Evolutionary conservation across 805 yeast genomes (phyloP).

Genomic region (Metschnikowia chrysomelidarum): DNA sequence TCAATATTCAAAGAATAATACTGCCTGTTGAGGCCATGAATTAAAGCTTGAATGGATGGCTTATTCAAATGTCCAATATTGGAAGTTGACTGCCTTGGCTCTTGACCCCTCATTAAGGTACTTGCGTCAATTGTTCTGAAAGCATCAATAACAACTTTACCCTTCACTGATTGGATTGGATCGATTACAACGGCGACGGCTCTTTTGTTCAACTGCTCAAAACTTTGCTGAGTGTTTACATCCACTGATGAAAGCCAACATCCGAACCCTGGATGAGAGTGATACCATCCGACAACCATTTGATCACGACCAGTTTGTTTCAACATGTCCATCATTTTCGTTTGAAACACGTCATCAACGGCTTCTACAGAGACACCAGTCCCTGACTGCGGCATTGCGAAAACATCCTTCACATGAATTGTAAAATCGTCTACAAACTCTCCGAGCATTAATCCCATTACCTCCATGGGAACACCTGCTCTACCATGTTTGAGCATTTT

Average conservation of each 20-base stretch:
- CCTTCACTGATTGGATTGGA: conserved; percentile 98
- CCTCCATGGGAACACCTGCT: conserved; percentile 78
- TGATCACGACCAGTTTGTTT: conserved; percentile 99
- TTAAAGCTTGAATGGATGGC: conserved; percentile 94
- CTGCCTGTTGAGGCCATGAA: conserved; percentile 95
- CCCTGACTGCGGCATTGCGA: conserved; percentile 99
- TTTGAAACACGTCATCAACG: conserved; percentile 97
- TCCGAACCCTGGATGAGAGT: conserved; percentile 99
- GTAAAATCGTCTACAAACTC: conserved; percentile 97
- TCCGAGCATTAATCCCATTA: conserved; percentile 98
- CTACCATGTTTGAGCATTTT: conserved; percentile 98
- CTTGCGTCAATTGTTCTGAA: conserved; percentile 90
- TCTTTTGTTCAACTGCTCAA: conserved; percentile 91
- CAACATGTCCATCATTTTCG: conserved; percentile 99
- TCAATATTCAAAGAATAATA: conserved; percentile 94
- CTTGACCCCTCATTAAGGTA: conserved; percentile 90
- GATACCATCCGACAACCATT: conserved; percentile 99
- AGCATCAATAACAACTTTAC: conserved; percentile 98
- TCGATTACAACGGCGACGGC: conserved; percentile 99
- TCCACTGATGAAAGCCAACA: conserved; percentile 98
- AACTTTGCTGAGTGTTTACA: conserved; percentile 96
- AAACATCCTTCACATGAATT: conserved; percentile 94
- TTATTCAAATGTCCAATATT: conserved; percentile 93
- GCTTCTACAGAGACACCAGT: conserved; percentile 99
- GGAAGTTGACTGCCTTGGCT: conserved; percentile 96